phyloP scores from a whole-genome alignment of 2,329 filamentous ascomycete species.

The Hypoxylon rubiginosum region DNA sequence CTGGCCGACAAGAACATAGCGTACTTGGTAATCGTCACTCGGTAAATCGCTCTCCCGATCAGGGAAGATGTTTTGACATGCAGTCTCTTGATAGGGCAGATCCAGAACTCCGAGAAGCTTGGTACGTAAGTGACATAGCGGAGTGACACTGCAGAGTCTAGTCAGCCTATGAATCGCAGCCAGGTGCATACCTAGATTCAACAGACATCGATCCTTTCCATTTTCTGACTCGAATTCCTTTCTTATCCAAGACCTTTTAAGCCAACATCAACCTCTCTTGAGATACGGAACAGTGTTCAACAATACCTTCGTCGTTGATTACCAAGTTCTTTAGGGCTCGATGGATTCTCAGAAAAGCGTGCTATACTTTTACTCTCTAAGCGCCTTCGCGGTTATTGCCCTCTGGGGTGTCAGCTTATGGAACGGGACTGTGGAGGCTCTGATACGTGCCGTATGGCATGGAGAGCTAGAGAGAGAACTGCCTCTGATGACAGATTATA shows the following conservation, averaged over 20 bases:
- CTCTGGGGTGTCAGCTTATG: conserved; percentile 45
- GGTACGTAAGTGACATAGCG: not conserved
- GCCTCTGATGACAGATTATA: conserved; percentile 45
- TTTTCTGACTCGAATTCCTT: conserved; percentile 1
- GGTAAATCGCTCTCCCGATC: not conserved
- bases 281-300: not conserved
- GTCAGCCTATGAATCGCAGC: not conserved
- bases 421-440: conserved; percentile 45
- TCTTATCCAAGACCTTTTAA: not conserved
- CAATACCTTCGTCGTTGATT: not conserved
- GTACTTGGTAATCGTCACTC: not conserved
- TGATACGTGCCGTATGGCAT: conserved; percentile 40
- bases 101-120: not conserved
- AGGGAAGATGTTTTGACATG: not conserved
- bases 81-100: not conserved
- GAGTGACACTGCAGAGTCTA: not conserved
- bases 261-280: not conserved
- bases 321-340: not conserved
- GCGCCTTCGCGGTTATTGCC: conserved; percentile 29
- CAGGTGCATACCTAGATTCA: conserved; percentile 12
- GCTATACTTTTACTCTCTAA: conserved; percentile 26
- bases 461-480: conserved; percentile 39
- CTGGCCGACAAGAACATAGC: not conserved
- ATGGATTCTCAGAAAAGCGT: conserved; percentile 9
- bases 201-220: not conserved